Percentiles rank a stretch among this genome's conserved stretches.
Conservation (phyloP, 1,284 basidiomycete genomes). For the Cryptococcus neoformans region DNA sequence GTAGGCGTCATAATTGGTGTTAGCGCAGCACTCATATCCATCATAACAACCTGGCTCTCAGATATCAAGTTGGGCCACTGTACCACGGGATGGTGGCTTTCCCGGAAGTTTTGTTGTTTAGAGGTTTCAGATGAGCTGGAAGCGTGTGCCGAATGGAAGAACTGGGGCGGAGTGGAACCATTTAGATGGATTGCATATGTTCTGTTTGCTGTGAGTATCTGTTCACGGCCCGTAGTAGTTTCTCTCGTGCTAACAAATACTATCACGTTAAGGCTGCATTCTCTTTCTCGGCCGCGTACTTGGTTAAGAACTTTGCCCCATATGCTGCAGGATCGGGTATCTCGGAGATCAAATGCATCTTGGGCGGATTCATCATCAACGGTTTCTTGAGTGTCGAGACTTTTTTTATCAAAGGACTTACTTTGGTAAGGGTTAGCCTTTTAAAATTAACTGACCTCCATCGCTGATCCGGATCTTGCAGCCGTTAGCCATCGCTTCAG, state of each 20-base stretch:
- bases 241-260: neutral
- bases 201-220: constrained; percentile 70
- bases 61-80: constrained; percentile 98
- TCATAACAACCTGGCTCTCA: constrained; percentile 96
- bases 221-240: neutral
- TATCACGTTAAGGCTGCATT: constrained; percentile 62
- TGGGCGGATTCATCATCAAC: constrained; percentile 96
- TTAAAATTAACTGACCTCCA: neutral
- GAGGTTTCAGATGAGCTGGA: constrained; percentile 70
- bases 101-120: constrained; percentile 94
- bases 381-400: constrained; percentile 89
- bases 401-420: constrained; percentile 85
- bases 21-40: constrained; percentile 91
- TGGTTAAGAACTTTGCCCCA: constrained; percentile 84
- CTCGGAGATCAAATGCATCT: constrained; percentile 97
- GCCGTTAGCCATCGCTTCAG: constrained; percentile 97
- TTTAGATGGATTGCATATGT: constrained; percentile 85
- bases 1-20: constrained; percentile 86
- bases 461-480: constrained; percentile 43
- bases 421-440: constrained; percentile 60
- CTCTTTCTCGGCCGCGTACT: constrained; percentile 77
- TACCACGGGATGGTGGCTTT: constrained; percentile 96
- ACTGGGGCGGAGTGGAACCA: constrained; percentile 76
- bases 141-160: constrained; percentile 87
- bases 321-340: constrained; percentile 98